Evolutionary conservation across 768 basidiomycete genomes (phyloP).

Genomic region (Hydnomerulius pinastri): DNA sequence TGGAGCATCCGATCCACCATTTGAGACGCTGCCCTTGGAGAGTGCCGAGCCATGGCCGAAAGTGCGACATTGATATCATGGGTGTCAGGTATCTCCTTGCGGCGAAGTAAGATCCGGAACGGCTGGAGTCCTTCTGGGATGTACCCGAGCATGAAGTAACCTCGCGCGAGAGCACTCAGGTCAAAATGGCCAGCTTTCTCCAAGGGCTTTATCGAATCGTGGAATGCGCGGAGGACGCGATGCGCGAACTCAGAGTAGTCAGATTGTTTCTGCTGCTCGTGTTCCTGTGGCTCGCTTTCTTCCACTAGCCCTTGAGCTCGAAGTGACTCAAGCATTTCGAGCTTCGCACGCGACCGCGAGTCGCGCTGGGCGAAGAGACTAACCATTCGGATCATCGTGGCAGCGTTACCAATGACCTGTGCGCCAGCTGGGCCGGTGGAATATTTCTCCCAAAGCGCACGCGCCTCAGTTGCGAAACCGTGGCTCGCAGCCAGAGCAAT

Average conservation of each 20-base stretch:
- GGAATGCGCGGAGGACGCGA: conserved; percentile 48
- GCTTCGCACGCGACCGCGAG: conserved; percentile 19
- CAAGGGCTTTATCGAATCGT: conserved; percentile 46
- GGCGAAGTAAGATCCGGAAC: conserved; percentile 47
- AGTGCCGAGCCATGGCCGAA: conserved; percentile 49
- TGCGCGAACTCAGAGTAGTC: conserved; percentile 41
- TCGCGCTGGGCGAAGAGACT: conserved; percentile 39
- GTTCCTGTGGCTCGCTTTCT: neutral
- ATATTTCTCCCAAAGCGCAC: conserved; percentile 60
- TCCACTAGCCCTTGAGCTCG: neutral
- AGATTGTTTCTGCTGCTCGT: conserved; percentile 5
- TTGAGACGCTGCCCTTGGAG: conserved; percentile 45
- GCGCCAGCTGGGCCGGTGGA: conserved; percentile 41
- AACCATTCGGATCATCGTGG: conserved; percentile 44
- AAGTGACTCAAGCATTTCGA: neutral
- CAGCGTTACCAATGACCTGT: conserved; percentile 46
- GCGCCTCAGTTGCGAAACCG: conserved; percentile 51
- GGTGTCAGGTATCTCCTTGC: conserved; percentile 57
- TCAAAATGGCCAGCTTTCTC: conserved; percentile 46
- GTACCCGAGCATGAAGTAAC: conserved; percentile 57
- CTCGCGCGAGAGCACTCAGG: conserved; percentile 64
- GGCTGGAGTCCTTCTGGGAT: conserved; percentile 47
- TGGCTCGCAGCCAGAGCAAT: conserved; percentile 46
- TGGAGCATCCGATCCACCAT: conserved; percentile 55
- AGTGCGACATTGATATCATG: conserved; percentile 69